Conservation (phyloP, 306 rosid species). For the Senna siamea region DNA sequence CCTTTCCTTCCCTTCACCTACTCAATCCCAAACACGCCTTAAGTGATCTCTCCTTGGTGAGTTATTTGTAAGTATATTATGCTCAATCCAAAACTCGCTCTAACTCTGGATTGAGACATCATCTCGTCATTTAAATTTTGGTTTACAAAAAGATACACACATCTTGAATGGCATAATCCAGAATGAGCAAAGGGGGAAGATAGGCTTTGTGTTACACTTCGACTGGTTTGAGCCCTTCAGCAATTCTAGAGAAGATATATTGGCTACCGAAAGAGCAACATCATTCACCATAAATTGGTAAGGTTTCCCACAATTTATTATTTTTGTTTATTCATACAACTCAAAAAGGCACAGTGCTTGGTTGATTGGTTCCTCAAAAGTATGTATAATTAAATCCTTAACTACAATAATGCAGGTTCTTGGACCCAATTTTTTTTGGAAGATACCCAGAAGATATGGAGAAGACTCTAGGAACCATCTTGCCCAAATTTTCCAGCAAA, state of each 20-base stretch:
- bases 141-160: too few relatives aligned
- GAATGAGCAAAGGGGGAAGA: constrained; percentile 64
- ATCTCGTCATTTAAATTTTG: too few relatives aligned
- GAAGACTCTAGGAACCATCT: constrained; percentile 48
- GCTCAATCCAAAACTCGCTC: too few relatives aligned
- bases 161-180: constrained; percentile 32
- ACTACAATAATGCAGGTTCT: constrained; percentile 63
- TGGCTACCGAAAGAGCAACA: constrained; percentile 67
- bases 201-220: constrained; percentile 55
- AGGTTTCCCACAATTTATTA: neutral
- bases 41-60: too few relatives aligned
- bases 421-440: constrained; percentile 66
- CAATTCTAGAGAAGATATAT: constrained; percentile 56
- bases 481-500: constrained; percentile 55
- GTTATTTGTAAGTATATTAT: too few relatives aligned
- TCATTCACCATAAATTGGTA: constrained; percentile 63
- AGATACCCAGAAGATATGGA: constrained; percentile 70
- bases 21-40: too few relatives aligned
- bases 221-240: constrained; percentile 66
- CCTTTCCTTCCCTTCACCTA: too few relatives aligned
- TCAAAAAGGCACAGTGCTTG: neutral
- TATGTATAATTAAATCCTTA: neutral
- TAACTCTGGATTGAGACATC: too few relatives aligned
- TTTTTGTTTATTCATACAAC: constrained; percentile 14
- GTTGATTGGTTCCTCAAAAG: constrained; percentile 2